Evolutionary conservation across 2,329 filamentous ascomycete genomes (phyloP).

Genomic region (Amesomyces nigricolor): DNA sequence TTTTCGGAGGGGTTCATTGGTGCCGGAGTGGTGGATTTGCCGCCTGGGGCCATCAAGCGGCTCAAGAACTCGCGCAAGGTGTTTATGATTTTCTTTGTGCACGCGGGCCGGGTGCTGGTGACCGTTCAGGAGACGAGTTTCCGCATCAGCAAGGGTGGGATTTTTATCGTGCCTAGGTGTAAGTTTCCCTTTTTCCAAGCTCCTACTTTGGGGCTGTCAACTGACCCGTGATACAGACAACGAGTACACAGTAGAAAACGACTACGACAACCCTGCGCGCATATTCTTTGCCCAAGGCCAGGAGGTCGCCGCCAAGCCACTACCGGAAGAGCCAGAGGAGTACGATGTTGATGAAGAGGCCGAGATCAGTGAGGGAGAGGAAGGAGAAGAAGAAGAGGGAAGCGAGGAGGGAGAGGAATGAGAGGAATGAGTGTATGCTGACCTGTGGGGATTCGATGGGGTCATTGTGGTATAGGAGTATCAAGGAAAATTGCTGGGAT

Average conservation of each 20-base stretch:
- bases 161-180: conserved; percentile 96
- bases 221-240: conserved; percentile 59
- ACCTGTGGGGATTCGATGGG: neutral
- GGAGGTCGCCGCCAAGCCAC: conserved; percentile 38
- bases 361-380: conserved; percentile 6
- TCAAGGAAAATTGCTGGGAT: neutral
- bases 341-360: conserved; percentile 15
- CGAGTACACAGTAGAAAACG: conserved; percentile 85
- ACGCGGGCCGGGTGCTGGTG: conserved; percentile 74
- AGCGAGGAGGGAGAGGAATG: conserved; percentile 9
- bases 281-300: conserved; percentile 93
- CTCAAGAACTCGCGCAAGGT: conserved; percentile 91
- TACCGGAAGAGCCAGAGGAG: conserved; percentile 6
- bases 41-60: conserved; percentile 75
- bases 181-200: conserved; percentile 34
- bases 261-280: conserved; percentile 63
- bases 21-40: conserved; percentile 82
- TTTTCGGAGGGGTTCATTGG: conserved; percentile 81
- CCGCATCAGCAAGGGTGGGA: conserved; percentile 77
- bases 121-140: conserved; percentile 71
- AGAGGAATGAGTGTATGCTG: too few species aligned
- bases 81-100: conserved; percentile 95
- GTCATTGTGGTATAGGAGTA: neutral
- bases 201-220: neutral
- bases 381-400: neutral